Base-by-base conservation (phyloP, 805 yeast genomes). In the Hanseniaspora taiwanica region DNA sequence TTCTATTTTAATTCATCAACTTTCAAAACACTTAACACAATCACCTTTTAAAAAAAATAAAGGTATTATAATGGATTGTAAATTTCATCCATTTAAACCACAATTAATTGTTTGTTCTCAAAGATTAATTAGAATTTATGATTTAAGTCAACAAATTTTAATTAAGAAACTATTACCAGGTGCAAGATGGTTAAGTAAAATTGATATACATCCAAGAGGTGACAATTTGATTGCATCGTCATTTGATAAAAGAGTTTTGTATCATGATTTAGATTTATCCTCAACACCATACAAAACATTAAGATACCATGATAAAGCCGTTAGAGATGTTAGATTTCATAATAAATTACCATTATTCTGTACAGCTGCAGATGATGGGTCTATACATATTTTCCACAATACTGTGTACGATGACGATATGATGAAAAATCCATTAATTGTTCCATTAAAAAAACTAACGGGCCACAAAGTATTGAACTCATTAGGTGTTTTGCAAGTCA, bases 41-140 rank as follows among this genome's bases (percentile, higher is more conserved):
- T 82, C 95, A 9, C 98, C 98, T 45, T 91, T 91, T 74, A 72
- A 77, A 50, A 84, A 84, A 61, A 75, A 94, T 27, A 83, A 83
- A 65, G 98, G 98, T 49, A 80, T 89, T 46, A 79, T 87, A 36
- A 86, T 86, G 79, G 94, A 86, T 58, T 96, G 95, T 46, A 81
- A 81, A 60, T 91, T 91, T 76, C 98, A 91, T 62, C 98, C 98
- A 23, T 79, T 82, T 65, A 79, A 83, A 54, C 98, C 98, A 19
- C 93, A 84, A 56, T 69, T 91, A 46, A 82, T 83, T 54, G 97
- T 91, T 38, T 86, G 89, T 51, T 82, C 96, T 9, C 98, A 91
- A 66, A 74, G 97, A 55, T 83, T 86, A 50, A 73, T 91, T 47
- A 77, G 95, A 50, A 75, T 91, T 40, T 91, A 91, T 61, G 95